Conservation (phyloP, 2,329 filamentous ascomycete genomes). For the Xylariaceae sp. region DNA sequence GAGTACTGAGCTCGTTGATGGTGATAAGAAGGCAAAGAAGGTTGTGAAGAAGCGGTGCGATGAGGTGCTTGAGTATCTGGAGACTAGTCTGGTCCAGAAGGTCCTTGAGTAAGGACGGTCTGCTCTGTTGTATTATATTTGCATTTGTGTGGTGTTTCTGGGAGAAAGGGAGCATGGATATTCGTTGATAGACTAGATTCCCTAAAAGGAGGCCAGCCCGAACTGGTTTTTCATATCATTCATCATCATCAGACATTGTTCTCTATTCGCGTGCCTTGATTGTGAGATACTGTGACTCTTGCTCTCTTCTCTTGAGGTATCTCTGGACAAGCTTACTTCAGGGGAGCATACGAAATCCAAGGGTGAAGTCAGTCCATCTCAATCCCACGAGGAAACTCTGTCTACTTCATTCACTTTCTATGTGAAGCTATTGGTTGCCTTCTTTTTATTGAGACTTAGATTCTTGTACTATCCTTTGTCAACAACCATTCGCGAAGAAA, state of each 20-base stretch:
- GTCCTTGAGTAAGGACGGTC: conserved; percentile 9
- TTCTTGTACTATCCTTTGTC: too few relatives aligned
- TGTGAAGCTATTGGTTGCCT: background rate
- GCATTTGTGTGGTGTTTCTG: background rate
- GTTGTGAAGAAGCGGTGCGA: conserved; percentile 45
- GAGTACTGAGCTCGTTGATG: conserved; percentile 51
- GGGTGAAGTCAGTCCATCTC: too few relatives aligned
- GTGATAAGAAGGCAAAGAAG: conserved; percentile 42
- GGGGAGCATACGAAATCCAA: too few relatives aligned
- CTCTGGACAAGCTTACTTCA: too few relatives aligned
- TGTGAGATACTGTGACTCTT: background rate
- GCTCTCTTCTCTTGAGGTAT: too few relatives aligned
- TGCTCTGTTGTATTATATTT: background rate
- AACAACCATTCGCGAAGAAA: too few relatives aligned
- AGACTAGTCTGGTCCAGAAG: conserved; percentile 24
- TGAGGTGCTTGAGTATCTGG: conserved; percentile 37
- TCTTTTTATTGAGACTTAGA: too few relatives aligned
- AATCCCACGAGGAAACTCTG: too few relatives aligned
- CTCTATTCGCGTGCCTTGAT: background rate
- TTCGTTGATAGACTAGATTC: background rate
- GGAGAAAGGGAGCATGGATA: background rate
- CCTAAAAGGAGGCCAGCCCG: background rate
- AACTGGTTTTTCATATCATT: background rate
- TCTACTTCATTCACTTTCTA: background rate
- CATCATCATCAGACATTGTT: background rate